These are phyloP conservation scores for Phlyctochytrium bullatum DNA, from an alignment of 192 early-diverging fungal species.

Conservation along the genomic window DNA sequence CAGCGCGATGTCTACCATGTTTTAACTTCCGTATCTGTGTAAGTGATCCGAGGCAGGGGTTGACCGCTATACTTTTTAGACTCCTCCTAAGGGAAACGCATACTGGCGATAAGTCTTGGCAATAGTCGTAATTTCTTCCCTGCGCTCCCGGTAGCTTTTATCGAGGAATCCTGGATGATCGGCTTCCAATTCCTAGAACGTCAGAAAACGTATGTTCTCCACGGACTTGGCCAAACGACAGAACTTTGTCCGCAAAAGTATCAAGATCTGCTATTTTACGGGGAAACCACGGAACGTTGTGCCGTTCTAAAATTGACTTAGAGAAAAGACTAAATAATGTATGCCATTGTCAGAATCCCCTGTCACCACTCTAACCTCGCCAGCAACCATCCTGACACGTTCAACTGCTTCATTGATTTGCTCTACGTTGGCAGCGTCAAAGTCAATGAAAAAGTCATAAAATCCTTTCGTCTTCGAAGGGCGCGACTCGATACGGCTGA, in stretches of 20 bases:
- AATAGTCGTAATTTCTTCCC: slow-evolving; percentile 77
- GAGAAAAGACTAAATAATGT: slow-evolving; percentile 29
- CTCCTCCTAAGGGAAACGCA: not conserved
- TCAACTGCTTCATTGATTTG: slow-evolving; percentile 63
- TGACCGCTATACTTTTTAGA: slow-evolving; percentile 63
- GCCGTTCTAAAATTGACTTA: slow-evolving; percentile 8
- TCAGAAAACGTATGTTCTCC: slow-evolving; percentile 1
- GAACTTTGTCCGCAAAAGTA: slow-evolving; percentile 85
- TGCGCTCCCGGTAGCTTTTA: slow-evolving; percentile 75
- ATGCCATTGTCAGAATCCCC: slow-evolving; percentile 31
- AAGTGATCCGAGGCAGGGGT: slow-evolving; percentile 76
- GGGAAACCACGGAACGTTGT: slow-evolving; percentile 87
- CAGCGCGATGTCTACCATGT: slow-evolving; percentile 72
- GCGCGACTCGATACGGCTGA: slow-evolving; percentile 94
- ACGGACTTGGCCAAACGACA: slow-evolving; percentile 79
- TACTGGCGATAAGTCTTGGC: slow-evolving; percentile 72
- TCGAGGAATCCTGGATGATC: slow-evolving; percentile 95
- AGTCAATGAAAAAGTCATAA: slow-evolving; percentile 96
- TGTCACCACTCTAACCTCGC: slow-evolving; percentile 67
- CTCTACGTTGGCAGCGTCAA: slow-evolving; percentile 60
- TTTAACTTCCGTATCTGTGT: slow-evolving; percentile 72
- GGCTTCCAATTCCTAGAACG: slow-evolving; percentile 43
- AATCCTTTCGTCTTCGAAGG: slow-evolving; percentile 77
- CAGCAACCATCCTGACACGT: slow-evolving; percentile 62
- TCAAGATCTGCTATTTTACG: slow-evolving; percentile 90